Conservation (phyloP, 208 protist species). For the Borovskyia barvae region DNA sequence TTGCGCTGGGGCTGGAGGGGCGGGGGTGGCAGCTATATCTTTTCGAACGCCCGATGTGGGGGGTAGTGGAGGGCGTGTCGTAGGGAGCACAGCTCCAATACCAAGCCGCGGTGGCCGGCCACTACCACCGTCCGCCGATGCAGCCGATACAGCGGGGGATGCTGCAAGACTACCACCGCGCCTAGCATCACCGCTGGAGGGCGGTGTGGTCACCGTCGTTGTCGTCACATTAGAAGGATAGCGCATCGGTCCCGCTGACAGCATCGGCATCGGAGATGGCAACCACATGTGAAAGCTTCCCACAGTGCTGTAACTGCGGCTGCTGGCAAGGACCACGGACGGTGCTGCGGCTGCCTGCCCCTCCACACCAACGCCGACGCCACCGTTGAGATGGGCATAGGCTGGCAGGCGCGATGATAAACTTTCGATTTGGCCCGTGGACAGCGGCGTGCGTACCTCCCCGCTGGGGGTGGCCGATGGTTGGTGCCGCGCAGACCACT, state of each 20-base stretch:
- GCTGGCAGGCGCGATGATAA: too few relatives aligned
- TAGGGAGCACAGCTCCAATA: background rate
- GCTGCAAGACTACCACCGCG: background rate
- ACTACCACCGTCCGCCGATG: background rate
- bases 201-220: too few relatives aligned
- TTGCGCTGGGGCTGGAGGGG: too few relatives aligned
- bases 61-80: background rate
- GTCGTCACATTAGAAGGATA: too few relatives aligned
- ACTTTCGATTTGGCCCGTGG: too few relatives aligned
- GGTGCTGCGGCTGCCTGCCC: background rate
- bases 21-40: too few relatives aligned
- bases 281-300: constrained; percentile 34
- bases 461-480: too few relatives aligned
- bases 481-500: too few relatives aligned
- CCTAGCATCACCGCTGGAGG: constrained; percentile 11
- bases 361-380: too few relatives aligned
- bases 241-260: constrained; percentile 2
- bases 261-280: background rate
- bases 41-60: background rate
- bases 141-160: background rate
- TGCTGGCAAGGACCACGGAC: background rate
- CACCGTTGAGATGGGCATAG: too few relatives aligned
- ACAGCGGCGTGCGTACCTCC: too few relatives aligned
- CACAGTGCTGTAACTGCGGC: constrained; percentile 16
- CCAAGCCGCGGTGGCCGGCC: constrained; percentile 1